Percentiles rank a stretch among this genome's conserved stretches.
Conservation (phyloP, 2,329 filamentous ascomycete genomes). For the Aureobasidium namibiae region DNA sequence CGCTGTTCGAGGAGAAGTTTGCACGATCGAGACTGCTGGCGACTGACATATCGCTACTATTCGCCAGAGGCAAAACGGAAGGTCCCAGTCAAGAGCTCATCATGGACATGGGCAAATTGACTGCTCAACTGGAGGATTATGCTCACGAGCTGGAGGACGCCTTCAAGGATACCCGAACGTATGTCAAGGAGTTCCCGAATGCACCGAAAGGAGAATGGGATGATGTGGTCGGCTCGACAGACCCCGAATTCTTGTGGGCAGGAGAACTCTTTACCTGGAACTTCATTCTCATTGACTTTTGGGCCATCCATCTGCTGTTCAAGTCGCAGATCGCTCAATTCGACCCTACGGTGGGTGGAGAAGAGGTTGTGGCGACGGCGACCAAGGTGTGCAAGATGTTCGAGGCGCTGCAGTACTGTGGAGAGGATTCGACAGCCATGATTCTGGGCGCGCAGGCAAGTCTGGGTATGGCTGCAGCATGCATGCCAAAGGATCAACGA, state of each 20-base stretch:
- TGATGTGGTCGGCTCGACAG: conserved; percentile 67
- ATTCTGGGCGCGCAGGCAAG: conserved; percentile 67
- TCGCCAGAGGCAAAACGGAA: conserved; percentile 54
- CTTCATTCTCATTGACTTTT: conserved; percentile 65
- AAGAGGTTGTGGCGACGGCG: conserved; percentile 54
- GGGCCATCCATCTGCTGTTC: conserved; percentile 73
- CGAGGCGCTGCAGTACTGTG: conserved; percentile 67
- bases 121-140: conserved; percentile 44
- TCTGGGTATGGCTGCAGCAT: conserved; percentile 67
- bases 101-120: conserved; percentile 45
- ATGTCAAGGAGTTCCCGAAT: conserved; percentile 56
- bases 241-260: conserved; percentile 60
- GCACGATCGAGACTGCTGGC: conserved; percentile 64
- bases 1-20: conserved; percentile 55
- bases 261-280: conserved; percentile 67
- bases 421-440: conserved; percentile 59
- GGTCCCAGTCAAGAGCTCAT: conserved; percentile 44
- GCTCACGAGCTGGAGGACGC: conserved; percentile 49
- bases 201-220: conserved; percentile 44
- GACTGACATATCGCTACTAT: conserved; percentile 71
- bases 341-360: conserved; percentile 33
- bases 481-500: conserved; percentile 65
- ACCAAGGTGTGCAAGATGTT: conserved; percentile 68
- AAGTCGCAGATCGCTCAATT: conserved; percentile 57
- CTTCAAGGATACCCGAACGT: conserved; percentile 53